These are phyloP conservation scores for Botrytis porri DNA, from an alignment of 2,329 filamentous ascomycete species.

Conservation along the genomic window DNA sequence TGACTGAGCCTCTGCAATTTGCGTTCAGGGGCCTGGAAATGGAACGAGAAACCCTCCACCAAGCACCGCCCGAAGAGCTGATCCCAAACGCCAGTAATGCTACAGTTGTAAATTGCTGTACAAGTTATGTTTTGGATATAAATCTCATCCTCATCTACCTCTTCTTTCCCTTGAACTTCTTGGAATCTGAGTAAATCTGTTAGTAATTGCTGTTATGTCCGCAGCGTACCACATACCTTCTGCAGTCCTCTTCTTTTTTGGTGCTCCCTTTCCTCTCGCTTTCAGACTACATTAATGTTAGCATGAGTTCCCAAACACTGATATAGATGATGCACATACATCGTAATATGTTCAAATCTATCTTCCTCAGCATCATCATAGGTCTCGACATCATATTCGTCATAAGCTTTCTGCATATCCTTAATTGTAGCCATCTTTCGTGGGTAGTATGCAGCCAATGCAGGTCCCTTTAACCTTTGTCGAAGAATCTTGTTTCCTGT, in stretches of 20 bases:
- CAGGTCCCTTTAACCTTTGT: slow-evolving; percentile 80
- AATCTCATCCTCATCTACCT: slow-evolving; percentile 37
- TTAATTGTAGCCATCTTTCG: slow-evolving; percentile 59
- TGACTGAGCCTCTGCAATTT: slow-evolving; percentile 8
- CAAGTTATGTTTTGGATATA: slow-evolving; percentile 24
- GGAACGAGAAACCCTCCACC: background rate
- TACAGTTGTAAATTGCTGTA: slow-evolving; percentile 32
- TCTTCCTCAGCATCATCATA: slow-evolving; percentile 77
- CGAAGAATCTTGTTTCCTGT: slow-evolving; percentile 90
- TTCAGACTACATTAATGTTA: slow-evolving; percentile 57
- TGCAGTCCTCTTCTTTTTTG: slow-evolving; percentile 80
- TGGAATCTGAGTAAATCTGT: slow-evolving; percentile 40
- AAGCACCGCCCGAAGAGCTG: background rate
- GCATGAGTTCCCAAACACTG: slow-evolving; percentile 59
- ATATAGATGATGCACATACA: slow-evolving; percentile 2
- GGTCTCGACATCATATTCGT: slow-evolving; percentile 42
- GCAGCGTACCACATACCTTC: slow-evolving; percentile 36
- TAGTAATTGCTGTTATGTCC: background rate
- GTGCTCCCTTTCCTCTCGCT: slow-evolving; percentile 78
- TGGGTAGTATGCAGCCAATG: slow-evolving; percentile 85
- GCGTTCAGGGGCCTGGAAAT: background rate
- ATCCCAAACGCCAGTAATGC: slow-evolving; percentile 35
- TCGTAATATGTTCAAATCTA: slow-evolving; percentile 48
- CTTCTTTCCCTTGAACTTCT: slow-evolving; percentile 47
- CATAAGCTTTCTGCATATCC: slow-evolving; percentile 63